A percentile compares a stretch with the other conserved stretches of the same genome.
These are phyloP conservation scores for Diplodia seriata DNA, from an alignment of 2,329 filamentous ascomycete genomes.

Conservation along the genomic window DNA sequence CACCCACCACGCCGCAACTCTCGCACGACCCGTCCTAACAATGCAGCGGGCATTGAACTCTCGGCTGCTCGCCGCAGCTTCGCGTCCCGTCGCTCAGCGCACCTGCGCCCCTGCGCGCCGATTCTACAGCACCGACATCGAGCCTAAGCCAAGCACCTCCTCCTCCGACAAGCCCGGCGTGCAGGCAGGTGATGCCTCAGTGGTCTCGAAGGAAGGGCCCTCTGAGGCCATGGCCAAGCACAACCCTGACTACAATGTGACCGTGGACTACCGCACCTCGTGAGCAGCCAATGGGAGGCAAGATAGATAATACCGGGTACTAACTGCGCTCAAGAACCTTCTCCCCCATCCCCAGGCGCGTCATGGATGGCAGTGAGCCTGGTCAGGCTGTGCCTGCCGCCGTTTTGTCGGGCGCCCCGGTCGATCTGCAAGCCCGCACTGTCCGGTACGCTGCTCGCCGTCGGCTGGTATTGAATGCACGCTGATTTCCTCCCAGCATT, in stretches of 20 bases:
- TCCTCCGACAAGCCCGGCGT: slow-evolving; percentile 48
- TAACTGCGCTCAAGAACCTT: slow-evolving; percentile 68
- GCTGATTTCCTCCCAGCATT: slow-evolving; percentile 66
- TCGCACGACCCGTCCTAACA: not conserved
- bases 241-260: slow-evolving; percentile 80
- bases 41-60: slow-evolving; percentile 46
- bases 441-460: slow-evolving; percentile 72
- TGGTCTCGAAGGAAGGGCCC: slow-evolving; percentile 60
- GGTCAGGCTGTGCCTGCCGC: slow-evolving; percentile 78
- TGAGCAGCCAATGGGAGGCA: slow-evolving; percentile 56
- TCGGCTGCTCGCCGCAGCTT: slow-evolving; percentile 47
- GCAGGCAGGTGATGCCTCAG: slow-evolving; percentile 51
- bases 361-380: slow-evolving; percentile 91
- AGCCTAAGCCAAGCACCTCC: slow-evolving; percentile 43
- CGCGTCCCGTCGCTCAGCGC: slow-evolving; percentile 38
- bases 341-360: slow-evolving; percentile 85
- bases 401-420: slow-evolving; percentile 87
- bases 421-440: slow-evolving; percentile 90
- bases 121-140: slow-evolving; percentile 40
- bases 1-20: slow-evolving; percentile 19
- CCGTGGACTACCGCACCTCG: slow-evolving; percentile 90
- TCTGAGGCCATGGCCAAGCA: slow-evolving; percentile 65
- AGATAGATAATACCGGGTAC: slow-evolving; percentile 30
- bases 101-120: slow-evolving; percentile 42
- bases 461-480: slow-evolving; percentile 34